phyloP scores from a whole-genome alignment of 2,329 filamentous ascomycete species.

The Mollisia scopiformis region DNA sequence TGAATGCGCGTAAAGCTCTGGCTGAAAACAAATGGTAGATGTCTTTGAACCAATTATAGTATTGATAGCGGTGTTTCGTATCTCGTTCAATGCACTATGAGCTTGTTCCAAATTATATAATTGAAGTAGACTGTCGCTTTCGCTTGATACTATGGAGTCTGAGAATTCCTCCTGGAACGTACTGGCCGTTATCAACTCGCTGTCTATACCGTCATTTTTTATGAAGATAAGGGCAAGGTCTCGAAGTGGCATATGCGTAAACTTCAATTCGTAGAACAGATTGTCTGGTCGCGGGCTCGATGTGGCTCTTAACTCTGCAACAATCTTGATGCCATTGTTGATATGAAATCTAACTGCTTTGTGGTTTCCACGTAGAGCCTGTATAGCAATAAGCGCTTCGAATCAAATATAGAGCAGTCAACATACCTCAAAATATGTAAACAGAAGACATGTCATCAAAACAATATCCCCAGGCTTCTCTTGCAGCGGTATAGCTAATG shows the following conservation, averaged over 20 bases:
- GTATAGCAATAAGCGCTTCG: not conserved
- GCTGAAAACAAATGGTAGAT: not conserved
- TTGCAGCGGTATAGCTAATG: not conserved
- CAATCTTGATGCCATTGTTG: not conserved
- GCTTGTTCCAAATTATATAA: not conserved
- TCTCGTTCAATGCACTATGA: not conserved
- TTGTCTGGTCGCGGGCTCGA: not conserved
- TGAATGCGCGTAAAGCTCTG: not conserved
- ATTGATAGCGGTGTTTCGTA: not conserved
- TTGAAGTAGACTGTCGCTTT: not conserved
- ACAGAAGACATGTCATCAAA: not conserved
- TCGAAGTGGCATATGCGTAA: not conserved
- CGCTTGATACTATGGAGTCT: too few relatives aligned
- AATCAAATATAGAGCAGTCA: not conserved
- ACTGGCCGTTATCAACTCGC: not conserved
- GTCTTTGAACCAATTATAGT: not conserved
- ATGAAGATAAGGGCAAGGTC: not conserved
- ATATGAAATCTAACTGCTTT: not conserved
- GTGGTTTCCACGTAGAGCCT: not conserved
- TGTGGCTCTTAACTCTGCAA: not conserved
- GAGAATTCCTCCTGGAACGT: too few relatives aligned
- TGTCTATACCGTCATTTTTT: not conserved
- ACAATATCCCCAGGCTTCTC: not conserved
- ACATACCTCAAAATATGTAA: not conserved
- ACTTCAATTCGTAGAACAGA: not conserved